phyloP scores from a whole-genome alignment of 371 early-diverging fungal genomes.

The Mucor indicus region DNA sequence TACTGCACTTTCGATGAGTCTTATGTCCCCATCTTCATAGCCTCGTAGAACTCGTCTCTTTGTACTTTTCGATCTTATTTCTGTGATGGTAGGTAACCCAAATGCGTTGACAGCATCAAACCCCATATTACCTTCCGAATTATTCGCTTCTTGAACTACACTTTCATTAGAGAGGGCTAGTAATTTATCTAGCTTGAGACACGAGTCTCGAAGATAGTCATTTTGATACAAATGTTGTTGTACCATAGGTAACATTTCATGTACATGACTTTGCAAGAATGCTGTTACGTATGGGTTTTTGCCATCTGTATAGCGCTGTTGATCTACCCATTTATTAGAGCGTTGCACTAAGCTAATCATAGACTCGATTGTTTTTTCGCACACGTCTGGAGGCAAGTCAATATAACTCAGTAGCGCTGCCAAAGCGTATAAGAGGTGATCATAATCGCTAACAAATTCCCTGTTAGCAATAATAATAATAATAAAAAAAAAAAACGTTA shows the following conservation, averaged over 20 bases:
- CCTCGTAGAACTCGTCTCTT: constrained; percentile 44
- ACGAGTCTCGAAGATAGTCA: not conserved
- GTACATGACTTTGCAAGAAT: constrained; percentile 9
- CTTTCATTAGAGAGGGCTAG: constrained; percentile 10
- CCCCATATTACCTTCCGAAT: constrained; percentile 5
- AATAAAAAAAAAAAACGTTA: not conserved
- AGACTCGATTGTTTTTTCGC: constrained; percentile 22
- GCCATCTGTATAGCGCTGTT: constrained; percentile 20
- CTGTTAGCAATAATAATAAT: no score
- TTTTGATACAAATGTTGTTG: not conserved
- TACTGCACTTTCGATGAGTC: constrained; percentile 45
- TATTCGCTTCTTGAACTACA: constrained; percentile 6
- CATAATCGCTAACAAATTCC: constrained; percentile 15
- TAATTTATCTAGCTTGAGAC: constrained; percentile 13
- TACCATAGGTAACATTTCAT: not conserved
- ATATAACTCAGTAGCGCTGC: constrained; percentile 12
- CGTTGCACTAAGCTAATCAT: constrained; percentile 37
- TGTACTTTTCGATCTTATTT: constrained; percentile 25
- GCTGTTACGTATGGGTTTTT: constrained; percentile 16
- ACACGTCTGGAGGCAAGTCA: constrained; percentile 12
- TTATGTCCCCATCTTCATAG: constrained; percentile 44
- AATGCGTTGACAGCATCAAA: constrained; percentile 23
- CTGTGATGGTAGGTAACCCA: constrained; percentile 21
- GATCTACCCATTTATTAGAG: constrained; percentile 46
- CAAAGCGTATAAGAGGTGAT: constrained; percentile 10